A percentile compares a stretch with the other conserved stretches of the same genome.
phyloP scores from a whole-genome alignment of 257 asterid genomes.

The Buddleja alternifolia region DNA sequence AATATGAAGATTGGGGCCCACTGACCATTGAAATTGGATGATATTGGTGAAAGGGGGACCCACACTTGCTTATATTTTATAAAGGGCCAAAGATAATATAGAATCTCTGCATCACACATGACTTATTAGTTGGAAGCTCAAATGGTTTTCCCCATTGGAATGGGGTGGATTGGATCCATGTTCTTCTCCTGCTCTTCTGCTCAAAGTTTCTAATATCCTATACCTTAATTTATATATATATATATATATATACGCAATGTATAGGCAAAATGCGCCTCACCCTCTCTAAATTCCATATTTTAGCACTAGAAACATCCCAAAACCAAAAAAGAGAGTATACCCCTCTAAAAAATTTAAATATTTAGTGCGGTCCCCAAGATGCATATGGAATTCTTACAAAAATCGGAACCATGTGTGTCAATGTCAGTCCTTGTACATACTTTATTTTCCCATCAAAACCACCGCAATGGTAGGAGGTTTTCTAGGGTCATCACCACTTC shows the following conservation, averaged over 20 bases:
- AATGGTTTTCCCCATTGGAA: constrained; percentile 46
- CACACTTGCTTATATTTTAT: constrained; percentile 18
- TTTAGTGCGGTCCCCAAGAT: too few species aligned
- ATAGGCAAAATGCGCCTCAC: too few species aligned
- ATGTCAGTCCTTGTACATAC: too few species aligned
- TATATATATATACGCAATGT: neutral
- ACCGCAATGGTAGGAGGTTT: too few species aligned
- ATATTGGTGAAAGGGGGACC: constrained; percentile 38
- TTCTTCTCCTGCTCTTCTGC: constrained; percentile 39
- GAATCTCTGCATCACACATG: constrained; percentile 59
- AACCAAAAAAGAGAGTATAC: too few species aligned
- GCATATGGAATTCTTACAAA: too few species aligned
- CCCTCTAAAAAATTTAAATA: too few species aligned
- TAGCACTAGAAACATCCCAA: neutral
- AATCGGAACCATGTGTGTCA: too few species aligned
- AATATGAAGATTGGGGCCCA: constrained; percentile 24
- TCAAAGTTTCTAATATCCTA: neutral
- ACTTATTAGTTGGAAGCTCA: constrained; percentile 60
- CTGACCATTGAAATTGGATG: constrained; percentile 26
- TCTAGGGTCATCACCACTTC: too few species aligned
- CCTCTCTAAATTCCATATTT: too few species aligned
- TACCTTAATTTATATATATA: neutral
- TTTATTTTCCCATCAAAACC: too few species aligned
- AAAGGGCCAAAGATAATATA: constrained; percentile 48
- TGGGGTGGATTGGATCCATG: constrained; percentile 66